Evolutionary conservation across 73 alveolate species (phyloP).

Genomic region (Uronychia setigera): DNA sequence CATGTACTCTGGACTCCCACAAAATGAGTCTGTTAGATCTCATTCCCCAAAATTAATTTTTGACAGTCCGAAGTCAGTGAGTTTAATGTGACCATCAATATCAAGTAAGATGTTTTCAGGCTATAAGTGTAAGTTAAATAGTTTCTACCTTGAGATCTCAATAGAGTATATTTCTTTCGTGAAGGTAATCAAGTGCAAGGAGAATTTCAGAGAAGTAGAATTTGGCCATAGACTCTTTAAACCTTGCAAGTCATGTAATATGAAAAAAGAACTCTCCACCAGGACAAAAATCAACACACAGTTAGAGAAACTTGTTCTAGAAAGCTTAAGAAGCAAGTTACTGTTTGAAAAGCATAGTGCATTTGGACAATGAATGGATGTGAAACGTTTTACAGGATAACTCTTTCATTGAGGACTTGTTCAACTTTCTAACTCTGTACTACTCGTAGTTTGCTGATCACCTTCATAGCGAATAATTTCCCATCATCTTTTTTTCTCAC

Average conservation of each 20-base stretch:
- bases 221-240: slow-evolving; percentile 72
- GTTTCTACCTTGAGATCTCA: slow-evolving; percentile 66
- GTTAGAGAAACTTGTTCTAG: slow-evolving; percentile 29
- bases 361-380: slow-evolving; percentile 74
- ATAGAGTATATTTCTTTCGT: slow-evolving; percentile 68
- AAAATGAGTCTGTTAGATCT: slow-evolving; percentile 66
- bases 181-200: slow-evolving; percentile 75
- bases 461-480: slow-evolving; percentile 66
- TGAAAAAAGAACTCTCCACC: slow-evolving; percentile 85
- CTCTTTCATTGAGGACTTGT: slow-evolving; percentile 67
- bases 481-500: slow-evolving; percentile 55
- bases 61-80: slow-evolving; percentile 87
- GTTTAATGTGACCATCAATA: slow-evolving; percentile 77
- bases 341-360: slow-evolving; percentile 76
- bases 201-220: slow-evolving; percentile 72
- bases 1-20: slow-evolving; percentile 87
- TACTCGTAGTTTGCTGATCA: slow-evolving; percentile 53
- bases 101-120: slow-evolving; percentile 87
- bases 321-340: slow-evolving; percentile 25
- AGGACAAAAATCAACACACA: slow-evolving; percentile 72
- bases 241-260: slow-evolving; percentile 51
- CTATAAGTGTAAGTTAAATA: slow-evolving; percentile 1
- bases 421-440: slow-evolving; percentile 52
- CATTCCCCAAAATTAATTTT: slow-evolving; percentile 63
- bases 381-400: slow-evolving; percentile 59